A percentile compares a stretch with the other conserved stretches of the same genome.
Evolutionary conservation across 2,329 filamentous ascomycete genomes (phyloP).

Genomic region (Aspergillus neotritici): DNA sequence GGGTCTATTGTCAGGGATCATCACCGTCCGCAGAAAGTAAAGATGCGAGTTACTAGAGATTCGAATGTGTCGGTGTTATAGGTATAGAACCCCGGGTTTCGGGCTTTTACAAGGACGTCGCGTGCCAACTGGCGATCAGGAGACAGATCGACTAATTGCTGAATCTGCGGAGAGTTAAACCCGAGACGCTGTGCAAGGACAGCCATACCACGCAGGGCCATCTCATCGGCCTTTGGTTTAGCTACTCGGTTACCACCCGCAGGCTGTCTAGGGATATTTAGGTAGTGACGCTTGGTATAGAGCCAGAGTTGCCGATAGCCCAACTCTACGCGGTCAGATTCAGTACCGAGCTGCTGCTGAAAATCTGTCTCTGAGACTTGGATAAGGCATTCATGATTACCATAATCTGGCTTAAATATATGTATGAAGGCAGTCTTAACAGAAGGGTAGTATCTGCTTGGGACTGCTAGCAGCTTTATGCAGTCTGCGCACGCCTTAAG

Average conservation of each 20-base stretch:
- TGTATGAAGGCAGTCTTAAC: too few species aligned
- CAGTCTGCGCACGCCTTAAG: conserved; percentile 23
- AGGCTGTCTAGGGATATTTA: conserved; percentile 13
- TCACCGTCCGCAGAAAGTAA: too few species aligned
- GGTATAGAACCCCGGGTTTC: conserved; percentile 14
- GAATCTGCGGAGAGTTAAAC: conserved; percentile 16
- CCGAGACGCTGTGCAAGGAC: conserved; percentile 14
- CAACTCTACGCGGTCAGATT: conserved; percentile 17
- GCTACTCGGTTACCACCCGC: conserved; percentile 3
- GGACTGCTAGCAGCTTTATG: conserved; percentile 25
- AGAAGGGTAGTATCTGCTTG: too few species aligned
- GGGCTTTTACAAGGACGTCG: conserved; percentile 17
- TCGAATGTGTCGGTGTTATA: conserved; percentile 15
- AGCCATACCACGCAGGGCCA: conserved; percentile 15
- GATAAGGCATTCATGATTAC: too few species aligned
- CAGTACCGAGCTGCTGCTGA: too few species aligned
- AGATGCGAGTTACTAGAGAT: conserved; percentile 13
- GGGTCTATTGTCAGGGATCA: too few species aligned
- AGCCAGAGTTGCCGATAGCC: conserved; percentile 10
- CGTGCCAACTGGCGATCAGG: conserved; percentile 18
- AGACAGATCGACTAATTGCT: conserved; percentile 10
- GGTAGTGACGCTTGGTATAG: conserved; percentile 13
- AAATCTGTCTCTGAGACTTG: too few species aligned
- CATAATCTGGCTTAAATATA: too few species aligned
- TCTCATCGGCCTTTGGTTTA: conserved; percentile 15